Conservation (phyloP, 176 grass and related monocot genomes). For the Oryza brachyantha region DNA sequence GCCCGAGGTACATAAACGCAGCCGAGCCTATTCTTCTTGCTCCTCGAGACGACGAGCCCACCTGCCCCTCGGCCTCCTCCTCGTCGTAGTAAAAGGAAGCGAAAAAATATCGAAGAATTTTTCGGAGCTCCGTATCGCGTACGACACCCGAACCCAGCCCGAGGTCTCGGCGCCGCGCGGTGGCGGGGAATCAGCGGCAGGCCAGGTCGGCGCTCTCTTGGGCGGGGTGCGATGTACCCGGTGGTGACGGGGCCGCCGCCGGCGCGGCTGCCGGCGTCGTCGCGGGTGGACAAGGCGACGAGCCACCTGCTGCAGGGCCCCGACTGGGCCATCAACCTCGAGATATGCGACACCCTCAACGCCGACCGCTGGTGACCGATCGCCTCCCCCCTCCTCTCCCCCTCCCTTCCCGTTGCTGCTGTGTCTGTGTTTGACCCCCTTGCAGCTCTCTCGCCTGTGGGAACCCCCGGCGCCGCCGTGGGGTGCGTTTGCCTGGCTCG, state of each 20-base stretch:
- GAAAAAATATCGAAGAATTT: constrained; percentile 31
- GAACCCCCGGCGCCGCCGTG: neutral
- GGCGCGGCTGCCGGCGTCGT: constrained; percentile 46
- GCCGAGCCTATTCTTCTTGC: neutral
- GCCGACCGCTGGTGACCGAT: constrained; percentile 66
- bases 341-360: constrained; percentile 93
- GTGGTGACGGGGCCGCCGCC: constrained; percentile 24
- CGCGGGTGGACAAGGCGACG: constrained; percentile 89
- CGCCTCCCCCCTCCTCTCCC: neutral
- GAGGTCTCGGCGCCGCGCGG: no score
- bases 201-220: no score
- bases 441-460: neutral
- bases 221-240: constrained; percentile 27
- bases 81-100: constrained; percentile 4
- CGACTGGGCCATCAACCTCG: constrained; percentile 95
- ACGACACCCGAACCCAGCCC: constrained; percentile 18
- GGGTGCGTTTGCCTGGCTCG: neutral
- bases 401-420: neutral
- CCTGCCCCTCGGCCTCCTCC: constrained; percentile 3
- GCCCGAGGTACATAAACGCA: neutral
- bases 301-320: constrained; percentile 80
- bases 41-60: neutral
- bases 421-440: no score
- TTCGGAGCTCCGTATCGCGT: constrained; percentile 29
- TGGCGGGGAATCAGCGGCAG: neutral